phyloP scores from a whole-genome alignment of 2,329 filamentous ascomycete genomes.

The Neofusicoccum ribis region DNA sequence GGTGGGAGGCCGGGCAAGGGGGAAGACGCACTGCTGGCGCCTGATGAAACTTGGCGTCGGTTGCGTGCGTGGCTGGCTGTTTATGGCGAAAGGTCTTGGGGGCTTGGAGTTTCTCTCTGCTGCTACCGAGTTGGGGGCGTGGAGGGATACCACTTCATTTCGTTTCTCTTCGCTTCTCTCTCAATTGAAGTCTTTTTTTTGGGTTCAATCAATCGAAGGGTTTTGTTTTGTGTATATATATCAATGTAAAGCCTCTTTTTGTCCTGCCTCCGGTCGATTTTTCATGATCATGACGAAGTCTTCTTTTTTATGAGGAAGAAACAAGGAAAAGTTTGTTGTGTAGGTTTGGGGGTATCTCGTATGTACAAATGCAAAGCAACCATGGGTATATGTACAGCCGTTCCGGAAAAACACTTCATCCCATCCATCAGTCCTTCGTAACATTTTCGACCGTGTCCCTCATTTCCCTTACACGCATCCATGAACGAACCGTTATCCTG shows the following conservation, averaged over 20 bases:
- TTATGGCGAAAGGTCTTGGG: too few relatives aligned
- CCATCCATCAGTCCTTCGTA: not conserved
- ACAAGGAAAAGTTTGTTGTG: not conserved
- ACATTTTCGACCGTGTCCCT: not conserved
- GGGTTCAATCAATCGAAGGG: not conserved
- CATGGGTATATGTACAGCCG: not conserved
- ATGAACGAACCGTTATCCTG: not conserved
- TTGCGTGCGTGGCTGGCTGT: not conserved
- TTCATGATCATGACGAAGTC: too few relatives aligned
- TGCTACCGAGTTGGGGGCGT: not conserved
- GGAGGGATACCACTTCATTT: not conserved
- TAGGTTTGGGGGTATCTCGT: not conserved
- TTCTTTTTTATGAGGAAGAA: not conserved
- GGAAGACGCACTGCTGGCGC: not conserved
- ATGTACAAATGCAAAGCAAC: not conserved
- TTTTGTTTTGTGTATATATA: constrained; percentile 2
- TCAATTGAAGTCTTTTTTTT: not conserved
- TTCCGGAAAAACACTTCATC: not conserved
- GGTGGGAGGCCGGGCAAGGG: not conserved
- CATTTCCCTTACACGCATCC: not conserved
- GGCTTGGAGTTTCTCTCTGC: not conserved
- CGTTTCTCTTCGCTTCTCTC: not conserved
- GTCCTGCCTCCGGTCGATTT: not conserved
- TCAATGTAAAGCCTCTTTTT: constrained; percentile 1
- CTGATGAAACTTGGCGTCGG: not conserved